Evolutionary conservation across 345 rosid genomes (phyloP).

Genomic region (Gossypium raimondii): DNA sequence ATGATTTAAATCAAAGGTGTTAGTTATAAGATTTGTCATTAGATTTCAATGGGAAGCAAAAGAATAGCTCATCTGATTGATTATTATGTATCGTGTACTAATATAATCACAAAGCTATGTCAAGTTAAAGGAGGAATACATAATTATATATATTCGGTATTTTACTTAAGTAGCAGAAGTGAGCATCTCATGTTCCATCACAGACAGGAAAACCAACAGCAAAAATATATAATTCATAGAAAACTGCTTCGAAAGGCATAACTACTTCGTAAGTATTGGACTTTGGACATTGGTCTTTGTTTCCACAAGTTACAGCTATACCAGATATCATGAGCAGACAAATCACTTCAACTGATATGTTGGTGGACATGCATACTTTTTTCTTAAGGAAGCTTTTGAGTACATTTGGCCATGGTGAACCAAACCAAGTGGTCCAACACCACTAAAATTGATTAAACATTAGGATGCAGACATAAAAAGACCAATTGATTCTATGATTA

Average conservation of each 20-base stretch:
- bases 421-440: slow-evolving; percentile 1
- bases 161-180: background rate
- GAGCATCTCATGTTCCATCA: background rate
- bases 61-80: background rate
- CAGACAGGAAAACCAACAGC: background rate
- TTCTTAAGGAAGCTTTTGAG: background rate
- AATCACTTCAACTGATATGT: background rate
- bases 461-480: background rate
- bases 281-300: background rate
- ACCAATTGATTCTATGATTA: background rate
- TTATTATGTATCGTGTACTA: background rate
- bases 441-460: background rate
- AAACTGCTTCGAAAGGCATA: background rate
- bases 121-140: background rate
- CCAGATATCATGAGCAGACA: background rate
- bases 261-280: background rate
- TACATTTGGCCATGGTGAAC: background rate
- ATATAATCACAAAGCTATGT: background rate
- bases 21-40: background rate
- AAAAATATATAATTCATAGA: background rate
- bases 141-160: background rate
- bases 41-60: background rate
- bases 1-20: slow-evolving; percentile 12
- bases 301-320: background rate
- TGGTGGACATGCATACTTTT: background rate